phyloP scores from a whole-genome alignment of 306 rosid genomes.

The Vachellia collinsii region DNA sequence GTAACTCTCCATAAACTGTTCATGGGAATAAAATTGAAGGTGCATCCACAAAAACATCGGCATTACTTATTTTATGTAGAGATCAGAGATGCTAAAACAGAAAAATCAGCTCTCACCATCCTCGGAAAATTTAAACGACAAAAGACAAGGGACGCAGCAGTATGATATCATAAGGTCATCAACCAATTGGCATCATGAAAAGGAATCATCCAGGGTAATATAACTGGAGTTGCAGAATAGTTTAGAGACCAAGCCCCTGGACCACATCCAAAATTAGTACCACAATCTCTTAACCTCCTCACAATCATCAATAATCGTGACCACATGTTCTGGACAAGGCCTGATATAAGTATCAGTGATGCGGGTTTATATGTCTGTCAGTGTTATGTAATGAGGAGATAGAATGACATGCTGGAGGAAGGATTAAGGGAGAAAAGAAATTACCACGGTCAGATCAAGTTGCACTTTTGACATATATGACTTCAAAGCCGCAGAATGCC shows the following conservation, averaged over 20 bases:
- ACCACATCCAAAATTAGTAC: slow-evolving; percentile 2
- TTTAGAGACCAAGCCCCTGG: neutral
- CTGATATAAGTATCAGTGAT: slow-evolving; percentile 10
- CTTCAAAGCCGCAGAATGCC: slow-evolving; percentile 68
- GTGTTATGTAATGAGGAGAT: neutral
- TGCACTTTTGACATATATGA: slow-evolving; percentile 62
- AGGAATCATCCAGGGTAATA: neutral
- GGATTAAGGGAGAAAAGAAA: slow-evolving; percentile 30
- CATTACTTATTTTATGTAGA: slow-evolving; percentile 8
- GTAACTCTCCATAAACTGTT: slow-evolving; percentile 1
- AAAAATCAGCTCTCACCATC: slow-evolving; percentile 11
- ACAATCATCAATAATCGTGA: slow-evolving; percentile 3
- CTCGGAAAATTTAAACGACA: slow-evolving; percentile 14
- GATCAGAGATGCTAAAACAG: slow-evolving; percentile 7
- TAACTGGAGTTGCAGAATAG: neutral
- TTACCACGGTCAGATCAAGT: slow-evolving; percentile 89
- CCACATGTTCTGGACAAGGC: slow-evolving; percentile 2
- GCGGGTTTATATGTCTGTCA: neutral
- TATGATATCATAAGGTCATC: slow-evolving; percentile 13
- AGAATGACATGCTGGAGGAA: neutral
- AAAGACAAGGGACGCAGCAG: slow-evolving; percentile 7
- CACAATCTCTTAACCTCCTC: neutral
- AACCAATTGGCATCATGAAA: neutral
- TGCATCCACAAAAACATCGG: slow-evolving; percentile 18
- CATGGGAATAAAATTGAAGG: slow-evolving; percentile 19